A percentile compares a stretch with the other conserved stretches of the same genome.
These are phyloP conservation scores for Xylariales sp. DNA, from an alignment of 2,329 filamentous ascomycete species.

Conservation along the genomic window DNA sequence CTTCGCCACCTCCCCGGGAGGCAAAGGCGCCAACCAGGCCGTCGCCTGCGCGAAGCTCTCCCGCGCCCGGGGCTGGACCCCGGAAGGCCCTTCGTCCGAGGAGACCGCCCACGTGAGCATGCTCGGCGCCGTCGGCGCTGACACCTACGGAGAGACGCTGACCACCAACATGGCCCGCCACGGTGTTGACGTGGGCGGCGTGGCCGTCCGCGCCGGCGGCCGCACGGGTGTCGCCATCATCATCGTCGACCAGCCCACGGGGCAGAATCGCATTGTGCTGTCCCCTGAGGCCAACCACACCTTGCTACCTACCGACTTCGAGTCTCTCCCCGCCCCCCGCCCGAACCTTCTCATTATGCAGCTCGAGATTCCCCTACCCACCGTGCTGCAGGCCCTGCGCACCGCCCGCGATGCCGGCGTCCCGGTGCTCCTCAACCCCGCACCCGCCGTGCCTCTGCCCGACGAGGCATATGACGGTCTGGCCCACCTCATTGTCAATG, in stretches of 20 bases:
- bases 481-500: constrained; percentile 81
- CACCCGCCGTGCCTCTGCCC: constrained; percentile 68
- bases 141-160: constrained; percentile 61
- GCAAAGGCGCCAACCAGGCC: constrained; percentile 95
- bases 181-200: constrained; percentile 56
- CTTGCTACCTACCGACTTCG: constrained; percentile 31
- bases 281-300: constrained; percentile 66
- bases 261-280: constrained; percentile 74
- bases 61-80: constrained; percentile 43
- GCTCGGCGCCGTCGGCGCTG: constrained; percentile 69
- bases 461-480: constrained; percentile 61
- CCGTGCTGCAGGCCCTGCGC: constrained; percentile 57
- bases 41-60: constrained; percentile 83
- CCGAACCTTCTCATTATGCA: constrained; percentile 70
- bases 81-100: constrained; percentile 17
- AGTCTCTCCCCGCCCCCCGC: constrained; percentile 23
- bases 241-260: constrained; percentile 66
- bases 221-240: constrained; percentile 72
- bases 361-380: constrained; percentile 68
- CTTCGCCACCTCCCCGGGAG: constrained; percentile 78
- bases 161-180: constrained; percentile 52
- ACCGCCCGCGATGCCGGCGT: constrained; percentile 44
- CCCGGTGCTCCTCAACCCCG: constrained; percentile 77
- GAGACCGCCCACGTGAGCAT: constrained; percentile 53
- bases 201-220: constrained; percentile 35